A percentile compares a stretch with the other conserved stretches of the same genome.
phyloP scores from a whole-genome alignment of 495 filamentous ascomycete genomes.

The Penicillium crystallinum region DNA sequence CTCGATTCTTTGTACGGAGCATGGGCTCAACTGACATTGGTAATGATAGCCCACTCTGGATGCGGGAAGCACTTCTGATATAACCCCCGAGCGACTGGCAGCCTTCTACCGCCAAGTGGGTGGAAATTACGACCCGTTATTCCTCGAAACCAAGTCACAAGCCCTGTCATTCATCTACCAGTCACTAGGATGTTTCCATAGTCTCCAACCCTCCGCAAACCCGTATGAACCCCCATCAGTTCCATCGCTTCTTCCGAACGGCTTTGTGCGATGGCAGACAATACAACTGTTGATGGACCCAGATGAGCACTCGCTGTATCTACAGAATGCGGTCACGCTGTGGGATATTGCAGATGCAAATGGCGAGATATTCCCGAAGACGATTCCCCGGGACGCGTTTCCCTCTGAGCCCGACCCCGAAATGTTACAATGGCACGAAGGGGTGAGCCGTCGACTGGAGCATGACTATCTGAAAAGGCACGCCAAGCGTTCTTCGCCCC shows the following conservation, averaged over 20 bases:
- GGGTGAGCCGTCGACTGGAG: constrained; percentile 47
- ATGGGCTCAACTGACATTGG: not conserved
- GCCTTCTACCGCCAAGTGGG: constrained; percentile 84
- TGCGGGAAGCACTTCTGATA: constrained; percentile 54
- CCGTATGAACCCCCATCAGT: constrained; percentile 70
- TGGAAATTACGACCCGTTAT: constrained; percentile 84
- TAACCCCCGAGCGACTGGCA: constrained; percentile 80
- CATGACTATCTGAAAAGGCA: constrained; percentile 38
- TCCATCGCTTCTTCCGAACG: constrained; percentile 73
- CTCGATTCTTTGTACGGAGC: not conserved
- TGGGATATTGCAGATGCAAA: constrained; percentile 72
- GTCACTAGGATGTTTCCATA: constrained; percentile 81
- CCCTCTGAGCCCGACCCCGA: constrained; percentile 68
- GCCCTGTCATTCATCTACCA: constrained; percentile 89
- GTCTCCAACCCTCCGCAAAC: constrained; percentile 62
- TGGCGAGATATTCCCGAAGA: constrained; percentile 70
- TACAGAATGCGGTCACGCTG: constrained; percentile 72
- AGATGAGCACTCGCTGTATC: constrained; percentile 75
- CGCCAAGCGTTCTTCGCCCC: constrained; percentile 26
- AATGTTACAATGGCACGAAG: constrained; percentile 80
- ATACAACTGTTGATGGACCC: constrained; percentile 87
- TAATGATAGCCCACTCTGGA: constrained; percentile 51
- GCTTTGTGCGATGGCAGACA: constrained; percentile 91
- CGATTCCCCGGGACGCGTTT: constrained; percentile 71
- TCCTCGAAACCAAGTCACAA: constrained; percentile 66